These are phyloP conservation scores for Coemansia sp. DNA, from an alignment of 192 early-diverging fungal species.

Conservation along the genomic window DNA sequence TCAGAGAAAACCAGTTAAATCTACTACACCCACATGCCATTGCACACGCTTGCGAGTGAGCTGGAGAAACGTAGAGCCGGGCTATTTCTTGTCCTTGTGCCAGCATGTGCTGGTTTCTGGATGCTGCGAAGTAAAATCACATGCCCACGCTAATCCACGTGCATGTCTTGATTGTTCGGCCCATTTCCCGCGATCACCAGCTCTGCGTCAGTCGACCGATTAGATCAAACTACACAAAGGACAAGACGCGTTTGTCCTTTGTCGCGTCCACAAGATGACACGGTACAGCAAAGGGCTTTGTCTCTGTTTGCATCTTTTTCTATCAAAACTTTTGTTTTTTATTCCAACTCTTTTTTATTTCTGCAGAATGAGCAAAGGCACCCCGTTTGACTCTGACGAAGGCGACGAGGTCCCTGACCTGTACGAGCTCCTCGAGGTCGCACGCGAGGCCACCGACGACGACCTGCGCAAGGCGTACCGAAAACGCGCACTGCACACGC, in stretches of 20 bases:
- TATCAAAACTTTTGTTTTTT: not conserved
- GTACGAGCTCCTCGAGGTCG: slow-evolving; percentile 79
- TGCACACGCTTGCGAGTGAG: not conserved
- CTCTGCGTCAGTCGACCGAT: not conserved
- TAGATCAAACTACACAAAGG: not conserved
- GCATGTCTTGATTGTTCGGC: not conserved
- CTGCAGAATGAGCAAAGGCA: slow-evolving; percentile 23
- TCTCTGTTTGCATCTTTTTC: not conserved
- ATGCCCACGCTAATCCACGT: not conserved
- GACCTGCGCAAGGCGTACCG: slow-evolving; percentile 95
- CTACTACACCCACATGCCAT: not conserved
- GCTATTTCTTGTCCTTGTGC: not conserved
- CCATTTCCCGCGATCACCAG: not conserved
- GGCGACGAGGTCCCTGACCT: slow-evolving; percentile 61
- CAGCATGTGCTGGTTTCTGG: not conserved
- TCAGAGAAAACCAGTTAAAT: not conserved
- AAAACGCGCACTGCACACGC: slow-evolving; percentile 75
- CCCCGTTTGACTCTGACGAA: slow-evolving; percentile 18
- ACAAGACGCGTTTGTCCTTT: not conserved
- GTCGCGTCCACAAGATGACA: not conserved
- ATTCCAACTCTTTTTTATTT: not conserved
- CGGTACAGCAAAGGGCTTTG: not conserved
- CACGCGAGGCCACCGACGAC: slow-evolving; percentile 65
- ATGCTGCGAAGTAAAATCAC: not conserved
- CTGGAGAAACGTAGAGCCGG: not conserved